Conservation (phyloP, 2,329 filamentous ascomycete genomes). For the Trichoderma breve region DNA sequence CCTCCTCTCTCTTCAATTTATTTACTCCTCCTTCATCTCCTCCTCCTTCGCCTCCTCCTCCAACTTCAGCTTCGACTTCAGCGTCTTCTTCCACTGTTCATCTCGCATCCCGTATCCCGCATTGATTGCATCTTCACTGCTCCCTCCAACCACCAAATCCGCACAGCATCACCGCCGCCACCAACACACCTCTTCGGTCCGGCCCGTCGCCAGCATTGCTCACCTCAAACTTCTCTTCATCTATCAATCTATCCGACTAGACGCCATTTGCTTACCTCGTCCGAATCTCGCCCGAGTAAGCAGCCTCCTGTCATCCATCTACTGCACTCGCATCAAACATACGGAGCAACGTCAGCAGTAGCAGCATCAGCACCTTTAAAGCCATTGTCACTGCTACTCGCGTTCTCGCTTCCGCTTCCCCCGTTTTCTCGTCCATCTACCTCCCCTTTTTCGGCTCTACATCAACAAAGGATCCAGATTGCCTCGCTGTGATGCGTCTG, state of each 20-base stretch:
- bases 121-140: not conserved
- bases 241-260: not conserved
- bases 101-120: not conserved
- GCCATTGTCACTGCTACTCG: not conserved
- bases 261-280: not conserved
- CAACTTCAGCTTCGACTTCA: not conserved
- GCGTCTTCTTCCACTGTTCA: not conserved
- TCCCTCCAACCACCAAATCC: not conserved
- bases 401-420: not conserved
- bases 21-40: not conserved
- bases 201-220: not conserved
- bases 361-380: not conserved
- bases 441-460: not conserved
- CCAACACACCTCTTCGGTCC: not conserved
- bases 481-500: not conserved
- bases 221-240: not conserved
- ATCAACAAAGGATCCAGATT: not conserved
- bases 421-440: not conserved
- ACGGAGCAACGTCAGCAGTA: not conserved
- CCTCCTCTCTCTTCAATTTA: not conserved
- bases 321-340: too few species aligned
- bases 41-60: too few species aligned
- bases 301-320: not conserved
- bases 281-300: not conserved
- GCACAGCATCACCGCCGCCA: not conserved